phyloP scores from a whole-genome alignment of 139 green algal genomes.

The Dunaliella primolecta region DNA sequence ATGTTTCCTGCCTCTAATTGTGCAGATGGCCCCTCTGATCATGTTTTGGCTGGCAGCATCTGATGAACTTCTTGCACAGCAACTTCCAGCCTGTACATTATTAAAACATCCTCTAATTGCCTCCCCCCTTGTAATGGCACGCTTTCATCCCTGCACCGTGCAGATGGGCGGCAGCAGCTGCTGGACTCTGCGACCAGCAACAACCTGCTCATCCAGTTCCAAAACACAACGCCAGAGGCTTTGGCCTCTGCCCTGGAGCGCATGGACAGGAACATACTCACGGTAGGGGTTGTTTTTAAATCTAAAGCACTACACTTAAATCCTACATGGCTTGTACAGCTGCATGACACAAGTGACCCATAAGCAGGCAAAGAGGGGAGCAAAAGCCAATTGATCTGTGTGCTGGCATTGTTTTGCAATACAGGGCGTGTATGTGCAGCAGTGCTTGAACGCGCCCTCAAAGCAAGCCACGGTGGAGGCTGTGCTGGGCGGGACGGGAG shows the following conservation, averaged over 20 bases:
- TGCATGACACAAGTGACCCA: too few relatives aligned
- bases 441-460: constrained; percentile 7
- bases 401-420: not conserved
- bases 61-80: too few relatives aligned
- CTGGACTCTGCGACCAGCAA: constrained; percentile 18
- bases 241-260: constrained; percentile 1
- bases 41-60: too few relatives aligned
- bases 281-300: not conserved
- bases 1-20: too few relatives aligned
- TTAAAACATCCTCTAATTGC: too few relatives aligned
- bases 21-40: too few relatives aligned
- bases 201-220: constrained; percentile 30
- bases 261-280: constrained; percentile 15
- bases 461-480: constrained; percentile 3
- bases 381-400: too few relatives aligned
- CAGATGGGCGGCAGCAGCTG: constrained; percentile 10
- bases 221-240: constrained; percentile 12
- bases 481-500: not conserved
- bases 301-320: not conserved
- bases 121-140: too few relatives aligned
- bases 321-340: not conserved
- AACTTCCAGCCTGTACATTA: too few relatives aligned
- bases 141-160: too few relatives aligned
- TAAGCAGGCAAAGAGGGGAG: too few relatives aligned
- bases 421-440: constrained; percentile 4